phyloP scores from a whole-genome alignment of 495 filamentous ascomycete genomes.

The Bathelium albidoporum region DNA sequence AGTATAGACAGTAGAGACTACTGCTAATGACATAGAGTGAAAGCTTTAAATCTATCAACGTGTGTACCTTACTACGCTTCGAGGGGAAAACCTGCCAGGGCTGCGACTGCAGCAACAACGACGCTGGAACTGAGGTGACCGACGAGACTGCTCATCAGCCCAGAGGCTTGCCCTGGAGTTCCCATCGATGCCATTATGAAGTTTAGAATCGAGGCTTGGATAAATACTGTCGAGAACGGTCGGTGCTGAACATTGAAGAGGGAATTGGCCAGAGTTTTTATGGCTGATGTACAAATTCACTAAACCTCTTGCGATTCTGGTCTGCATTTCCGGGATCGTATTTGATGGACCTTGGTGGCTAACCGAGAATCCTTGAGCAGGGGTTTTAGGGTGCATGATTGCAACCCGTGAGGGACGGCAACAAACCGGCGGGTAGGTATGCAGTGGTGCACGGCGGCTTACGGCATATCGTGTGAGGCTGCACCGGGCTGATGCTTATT shows the following conservation, averaged over 20 bases:
- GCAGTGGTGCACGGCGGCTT: not conserved
- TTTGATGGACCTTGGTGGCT: not conserved
- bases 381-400: not conserved
- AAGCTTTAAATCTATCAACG: not conserved
- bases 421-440: not conserved
- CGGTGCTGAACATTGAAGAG: not conserved
- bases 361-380: not conserved
- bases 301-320: not conserved
- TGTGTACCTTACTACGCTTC: not conserved
- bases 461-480: not conserved
- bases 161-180: not conserved
- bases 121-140: not conserved
- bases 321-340: not conserved
- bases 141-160: not conserved
- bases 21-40: not conserved
- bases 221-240: constrained; percentile 2
- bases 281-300: not conserved
- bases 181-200: not conserved
- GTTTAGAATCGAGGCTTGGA: not conserved
- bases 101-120: not conserved
- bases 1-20: not conserved
- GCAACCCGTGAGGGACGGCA: not conserved
- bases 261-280: not conserved
- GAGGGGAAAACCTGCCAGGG: not conserved
- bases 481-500: not conserved